A percentile compares a stretch with the other conserved stretches of the same genome.
Evolutionary conservation across 2,329 filamentous ascomycete genomes (phyloP).

Genomic region (Zymoseptoria pseudotritici): DNA sequence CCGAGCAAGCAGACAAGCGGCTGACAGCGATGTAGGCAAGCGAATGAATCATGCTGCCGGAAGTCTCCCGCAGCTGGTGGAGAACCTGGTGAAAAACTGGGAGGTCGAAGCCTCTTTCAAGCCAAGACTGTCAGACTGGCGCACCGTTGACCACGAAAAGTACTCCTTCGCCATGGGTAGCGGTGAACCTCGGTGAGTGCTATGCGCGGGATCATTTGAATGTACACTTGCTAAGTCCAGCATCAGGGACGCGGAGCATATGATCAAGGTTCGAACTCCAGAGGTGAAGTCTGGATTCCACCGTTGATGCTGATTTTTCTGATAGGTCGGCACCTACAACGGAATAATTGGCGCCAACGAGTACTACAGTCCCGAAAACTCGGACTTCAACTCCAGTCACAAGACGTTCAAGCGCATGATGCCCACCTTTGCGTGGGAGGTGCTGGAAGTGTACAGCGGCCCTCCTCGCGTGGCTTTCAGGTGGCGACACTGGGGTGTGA

Average conservation of each 20-base stretch:
- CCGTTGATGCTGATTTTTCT: not conserved
- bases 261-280: slow-evolving; percentile 42
- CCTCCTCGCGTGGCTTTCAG: slow-evolving; percentile 56
- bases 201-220: not conserved
- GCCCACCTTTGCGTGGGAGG: slow-evolving; percentile 65
- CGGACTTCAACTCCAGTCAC: slow-evolving; percentile 57
- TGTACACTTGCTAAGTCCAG: slow-evolving; percentile 1
- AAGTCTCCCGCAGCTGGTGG: slow-evolving; percentile 54
- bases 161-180: slow-evolving; percentile 61
- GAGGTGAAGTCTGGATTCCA: not conserved
- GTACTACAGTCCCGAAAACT: slow-evolving; percentile 56
- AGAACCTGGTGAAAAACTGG: slow-evolving; percentile 68
- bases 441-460: slow-evolving; percentile 59
- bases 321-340: slow-evolving; percentile 57
- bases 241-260: slow-evolving; percentile 47
- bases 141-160: slow-evolving; percentile 52
- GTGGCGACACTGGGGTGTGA: slow-evolving; percentile 62
- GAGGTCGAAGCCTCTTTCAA: slow-evolving; percentile 66
- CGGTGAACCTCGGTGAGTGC: slow-evolving; percentile 40
- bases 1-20: not conserved
- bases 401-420: slow-evolving; percentile 68
- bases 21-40: slow-evolving; percentile 43
- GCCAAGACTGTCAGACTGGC: slow-evolving; percentile 53
- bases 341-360: slow-evolving; percentile 57
- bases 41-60: slow-evolving; percentile 47